Evolutionary conservation across 192 early-diverging fungal genomes (phyloP).

Genomic region (Dissophora ornata): DNA sequence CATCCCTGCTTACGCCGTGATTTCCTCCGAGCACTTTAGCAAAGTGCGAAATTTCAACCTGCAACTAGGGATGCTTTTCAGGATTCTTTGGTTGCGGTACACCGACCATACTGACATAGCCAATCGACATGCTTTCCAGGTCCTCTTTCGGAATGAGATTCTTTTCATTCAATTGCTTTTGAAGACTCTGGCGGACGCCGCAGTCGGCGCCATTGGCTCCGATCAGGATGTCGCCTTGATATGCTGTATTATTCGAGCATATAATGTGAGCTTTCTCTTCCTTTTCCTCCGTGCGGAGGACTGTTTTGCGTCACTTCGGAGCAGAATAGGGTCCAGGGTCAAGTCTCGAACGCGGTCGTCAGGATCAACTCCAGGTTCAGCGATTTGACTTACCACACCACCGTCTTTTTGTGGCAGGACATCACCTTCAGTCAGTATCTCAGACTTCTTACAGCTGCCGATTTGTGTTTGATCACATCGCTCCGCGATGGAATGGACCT

Average conservation of each 20-base stretch:
- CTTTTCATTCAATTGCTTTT: slow-evolving; percentile 7
- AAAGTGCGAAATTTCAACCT: slow-evolving; percentile 3
- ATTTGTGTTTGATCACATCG: slow-evolving; percentile 89
- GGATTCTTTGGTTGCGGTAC: slow-evolving; percentile 1
- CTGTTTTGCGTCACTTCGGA: slow-evolving; percentile 73
- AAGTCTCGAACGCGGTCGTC: slow-evolving; percentile 90
- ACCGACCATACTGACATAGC: slow-evolving; percentile 17
- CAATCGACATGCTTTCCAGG: slow-evolving; percentile 5
- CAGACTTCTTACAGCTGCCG: slow-evolving; percentile 87
- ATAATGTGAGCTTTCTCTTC: slow-evolving; percentile 10
- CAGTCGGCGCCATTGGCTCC: slow-evolving; percentile 23
- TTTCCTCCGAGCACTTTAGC: not conserved
- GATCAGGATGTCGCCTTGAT: slow-evolving; percentile 25
- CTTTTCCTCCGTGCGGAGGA: slow-evolving; percentile 5
- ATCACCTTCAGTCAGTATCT: slow-evolving; percentile 92
- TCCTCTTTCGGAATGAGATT: slow-evolving; percentile 4
- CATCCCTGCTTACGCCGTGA: not conserved
- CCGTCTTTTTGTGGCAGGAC: slow-evolving; percentile 91
- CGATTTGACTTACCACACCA: slow-evolving; percentile 88
- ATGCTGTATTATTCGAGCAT: slow-evolving; percentile 5
- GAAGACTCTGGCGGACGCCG: slow-evolving; percentile 22
- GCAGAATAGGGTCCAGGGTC: slow-evolving; percentile 87
- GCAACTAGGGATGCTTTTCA: slow-evolving; percentile 18
- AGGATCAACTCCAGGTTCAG: slow-evolving; percentile 94
- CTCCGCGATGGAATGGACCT: slow-evolving; percentile 98